Evolutionary conservation across 2,329 filamentous ascomycete species (phyloP), one percentile per base, ranked within the genome.

Genomic region (Sporothrix globosa): DNA sequence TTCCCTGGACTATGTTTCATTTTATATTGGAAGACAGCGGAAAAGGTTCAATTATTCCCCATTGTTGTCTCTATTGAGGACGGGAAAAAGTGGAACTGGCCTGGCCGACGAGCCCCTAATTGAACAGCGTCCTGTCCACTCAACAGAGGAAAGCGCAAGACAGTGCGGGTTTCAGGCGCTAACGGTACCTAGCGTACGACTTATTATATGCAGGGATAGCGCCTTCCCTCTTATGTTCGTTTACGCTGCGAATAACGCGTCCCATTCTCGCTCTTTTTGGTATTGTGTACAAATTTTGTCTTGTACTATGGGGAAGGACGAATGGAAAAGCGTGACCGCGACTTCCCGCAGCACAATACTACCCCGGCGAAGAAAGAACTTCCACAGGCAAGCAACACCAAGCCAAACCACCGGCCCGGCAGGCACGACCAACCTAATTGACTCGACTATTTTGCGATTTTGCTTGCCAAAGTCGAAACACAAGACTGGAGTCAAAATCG

Each of bases 271-370:
- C 39, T 53, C 48, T 39, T 27, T 13, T 48, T 2, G 17, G 46
- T 39, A 7, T 24, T 69, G 53, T 61, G 67, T 69, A 69, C 67
- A 39, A 52, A 58, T 34, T 56, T 30, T 66, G 30, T 21, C 10
- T n/a, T 46, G 41, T 17, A 34, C 7, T 34, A 24, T 46, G 39
- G 58, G 58, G 68, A 69, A 69, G 50, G 58, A 69, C 68, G 39
- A 41, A 21, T 56, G 27, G 24, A 10, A 50, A 67, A 70, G 61
- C 69, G 69, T 70, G 69, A 70, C 69, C 69, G 69, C 69, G 69
- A 70, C 68, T 69, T 44, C 68, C 68, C 34, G 41, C 21, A 63
- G 60, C 60, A 41, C 60, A 27, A 44, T 44, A 44, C 10, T 30
- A 30, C 41, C 34, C 41, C 41, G 48, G 60, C 41, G 39, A 61